Evolutionary conservation across 768 basidiomycete species (phyloP).

Genomic region (Rhodotorula taiwanensis): DNA sequence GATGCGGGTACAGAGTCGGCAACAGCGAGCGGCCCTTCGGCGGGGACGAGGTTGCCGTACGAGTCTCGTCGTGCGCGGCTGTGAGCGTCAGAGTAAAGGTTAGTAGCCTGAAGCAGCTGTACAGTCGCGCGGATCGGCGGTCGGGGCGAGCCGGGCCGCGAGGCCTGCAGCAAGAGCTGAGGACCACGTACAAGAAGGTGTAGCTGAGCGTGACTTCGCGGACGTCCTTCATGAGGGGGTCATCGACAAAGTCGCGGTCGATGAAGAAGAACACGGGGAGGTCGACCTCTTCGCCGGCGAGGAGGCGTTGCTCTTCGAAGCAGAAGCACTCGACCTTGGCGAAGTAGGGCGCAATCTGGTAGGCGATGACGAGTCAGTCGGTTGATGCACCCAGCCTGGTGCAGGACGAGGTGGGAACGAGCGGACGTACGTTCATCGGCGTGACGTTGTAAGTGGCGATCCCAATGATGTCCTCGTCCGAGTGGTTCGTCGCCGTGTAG

Average conservation of each 20-base stretch:
- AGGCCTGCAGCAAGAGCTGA: too few species aligned
- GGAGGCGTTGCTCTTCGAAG: slow-evolving; percentile 93
- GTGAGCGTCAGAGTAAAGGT: background rate
- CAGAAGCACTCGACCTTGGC: slow-evolving; percentile 99
- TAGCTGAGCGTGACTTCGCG: slow-evolving; percentile 91
- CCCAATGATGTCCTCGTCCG: slow-evolving; percentile 82
- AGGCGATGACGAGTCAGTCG: too few species aligned
- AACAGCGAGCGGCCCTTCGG: slow-evolving; percentile 32
- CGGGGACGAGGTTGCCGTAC: slow-evolving; percentile 39
- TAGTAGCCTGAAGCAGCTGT: too few species aligned
- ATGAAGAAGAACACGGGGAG: slow-evolving; percentile 98
- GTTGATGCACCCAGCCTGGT: too few species aligned
- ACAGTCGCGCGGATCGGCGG: too few species aligned
- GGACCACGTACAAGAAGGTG: slow-evolving; percentile 67
- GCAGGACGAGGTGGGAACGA: too few species aligned
- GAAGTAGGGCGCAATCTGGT: slow-evolving; percentile 96
- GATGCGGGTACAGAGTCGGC: slow-evolving; percentile 17
- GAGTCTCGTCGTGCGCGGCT: slow-evolving; percentile 38
- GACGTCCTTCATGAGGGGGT: slow-evolving; percentile 75
- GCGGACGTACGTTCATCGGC: slow-evolving; percentile 71
- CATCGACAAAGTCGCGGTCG: slow-evolving; percentile 91
- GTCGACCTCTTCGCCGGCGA: slow-evolving; percentile 93
- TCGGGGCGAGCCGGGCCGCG: too few species aligned
- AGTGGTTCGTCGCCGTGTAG: slow-evolving; percentile 83
- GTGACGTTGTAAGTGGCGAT: slow-evolving; percentile 99